phyloP scores from a whole-genome alignment of 208 protist genomes.

The Wallacemonas sp. region DNA sequence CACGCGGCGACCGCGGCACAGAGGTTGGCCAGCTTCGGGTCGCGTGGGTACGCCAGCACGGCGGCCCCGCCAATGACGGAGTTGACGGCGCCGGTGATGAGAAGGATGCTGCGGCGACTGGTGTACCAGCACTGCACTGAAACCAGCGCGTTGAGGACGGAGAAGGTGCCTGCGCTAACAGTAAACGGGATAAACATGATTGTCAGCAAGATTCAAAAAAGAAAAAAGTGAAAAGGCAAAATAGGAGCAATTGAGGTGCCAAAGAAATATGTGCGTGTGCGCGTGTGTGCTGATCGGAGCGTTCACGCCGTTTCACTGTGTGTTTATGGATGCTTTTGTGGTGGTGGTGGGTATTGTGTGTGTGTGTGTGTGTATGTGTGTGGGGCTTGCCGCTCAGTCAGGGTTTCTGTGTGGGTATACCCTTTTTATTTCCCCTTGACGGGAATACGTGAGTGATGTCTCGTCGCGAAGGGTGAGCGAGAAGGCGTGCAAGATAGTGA shows the following conservation, averaged over 20 bases:
- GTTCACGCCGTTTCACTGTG: neutral
- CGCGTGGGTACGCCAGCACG: slow-evolving; percentile 40
- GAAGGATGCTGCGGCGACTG: slow-evolving; percentile 57
- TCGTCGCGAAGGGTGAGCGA: too few relatives aligned
- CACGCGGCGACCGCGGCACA: slow-evolving; percentile 44
- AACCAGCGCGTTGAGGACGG: slow-evolving; percentile 52
- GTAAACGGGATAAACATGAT: slow-evolving; percentile 60
- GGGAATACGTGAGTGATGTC: too few relatives aligned
- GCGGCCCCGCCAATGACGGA: slow-evolving; percentile 45
- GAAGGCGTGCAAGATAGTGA: too few relatives aligned
- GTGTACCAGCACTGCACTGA: slow-evolving; percentile 64
- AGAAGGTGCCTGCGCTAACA: slow-evolving; percentile 47
- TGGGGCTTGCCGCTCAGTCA: too few relatives aligned
- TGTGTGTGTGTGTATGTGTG: slow-evolving; percentile 10
- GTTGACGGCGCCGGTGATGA: slow-evolving; percentile 70
- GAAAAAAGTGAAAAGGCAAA: neutral
- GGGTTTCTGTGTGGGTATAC: too few relatives aligned
- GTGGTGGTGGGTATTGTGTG: neutral
- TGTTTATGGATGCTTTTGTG: neutral
- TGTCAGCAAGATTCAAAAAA: slow-evolving; percentile 6
- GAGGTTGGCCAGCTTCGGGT: slow-evolving; percentile 57
- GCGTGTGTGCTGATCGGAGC: neutral
- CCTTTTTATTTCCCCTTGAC: too few relatives aligned
- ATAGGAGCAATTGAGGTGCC: neutral
- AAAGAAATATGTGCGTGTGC: slow-evolving; percentile 1